Percentiles rank a stretch among this genome's conserved stretches.
These are phyloP conservation scores for Orobanche coerulescens DNA, from an alignment of 257 asterid genomes.

Conservation along the genomic window DNA sequence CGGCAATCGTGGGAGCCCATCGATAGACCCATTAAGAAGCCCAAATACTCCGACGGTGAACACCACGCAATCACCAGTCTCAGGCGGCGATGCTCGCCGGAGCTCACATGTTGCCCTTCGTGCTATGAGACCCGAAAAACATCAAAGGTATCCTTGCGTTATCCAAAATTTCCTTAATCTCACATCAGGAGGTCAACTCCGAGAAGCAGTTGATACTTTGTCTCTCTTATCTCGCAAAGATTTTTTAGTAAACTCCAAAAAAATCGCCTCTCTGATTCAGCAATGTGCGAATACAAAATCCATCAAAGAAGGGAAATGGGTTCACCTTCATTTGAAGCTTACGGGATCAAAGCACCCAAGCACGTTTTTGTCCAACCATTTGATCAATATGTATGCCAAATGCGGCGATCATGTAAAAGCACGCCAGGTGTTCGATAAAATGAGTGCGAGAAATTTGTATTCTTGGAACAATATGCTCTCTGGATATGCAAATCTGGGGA, in stretches of 20 bases:
- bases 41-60: conserved; percentile 23
- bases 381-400: conserved; percentile 54
- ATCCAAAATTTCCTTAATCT: conserved; percentile 34
- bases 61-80: conserved; percentile 26
- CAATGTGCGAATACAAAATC: conserved; percentile 43
- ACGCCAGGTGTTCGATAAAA: conserved; percentile 63
- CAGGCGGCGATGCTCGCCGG: conserved; percentile 35
- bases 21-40: no score
- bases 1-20: no score
- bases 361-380: conserved; percentile 52
- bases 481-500: conserved; percentile 57
- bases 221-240: conserved; percentile 47
- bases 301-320: conserved; percentile 41
- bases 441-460: conserved; percentile 53
- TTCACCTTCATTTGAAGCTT: conserved; percentile 46
- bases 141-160: conserved; percentile 34
- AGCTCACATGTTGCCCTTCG: conserved; percentile 42
- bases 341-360: conserved; percentile 51
- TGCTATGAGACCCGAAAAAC: conserved; percentile 42
- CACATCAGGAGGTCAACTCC: conserved; percentile 42
- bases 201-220: conserved; percentile 49
- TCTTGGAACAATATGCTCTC: conserved; percentile 84
- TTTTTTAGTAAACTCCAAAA: conserved; percentile 35
- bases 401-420: conserved; percentile 67
- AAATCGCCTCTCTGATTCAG: conserved; percentile 42